Evolutionary conservation across 192 early-diverging fungal genomes (phyloP).

Genomic region (Backusella luteola): DNA sequence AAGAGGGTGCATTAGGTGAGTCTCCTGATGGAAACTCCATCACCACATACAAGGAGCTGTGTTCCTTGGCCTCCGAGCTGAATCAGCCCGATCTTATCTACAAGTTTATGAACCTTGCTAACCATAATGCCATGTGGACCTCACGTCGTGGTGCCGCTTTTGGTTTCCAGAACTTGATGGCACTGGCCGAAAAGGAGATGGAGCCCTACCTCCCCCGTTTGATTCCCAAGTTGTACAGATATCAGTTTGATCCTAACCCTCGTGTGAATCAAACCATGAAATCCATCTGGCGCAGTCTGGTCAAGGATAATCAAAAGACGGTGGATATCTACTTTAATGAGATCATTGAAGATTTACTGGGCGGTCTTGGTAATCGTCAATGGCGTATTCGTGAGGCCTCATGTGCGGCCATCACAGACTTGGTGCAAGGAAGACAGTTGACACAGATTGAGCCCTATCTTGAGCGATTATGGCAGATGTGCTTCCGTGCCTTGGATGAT

Average conservation of each 20-base stretch:
- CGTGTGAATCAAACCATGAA: conserved; percentile 88
- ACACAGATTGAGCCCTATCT: conserved; percentile 73
- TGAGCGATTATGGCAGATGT: conserved; percentile 86
- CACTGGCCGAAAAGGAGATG: conserved; percentile 76
- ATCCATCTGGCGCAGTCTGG: conserved; percentile 82
- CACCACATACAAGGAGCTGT: conserved; percentile 76
- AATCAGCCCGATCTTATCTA: conserved; percentile 93
- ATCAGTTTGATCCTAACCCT: conserved; percentile 88
- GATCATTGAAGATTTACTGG: conserved; percentile 81
- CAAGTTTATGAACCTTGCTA: conserved; percentile 91
- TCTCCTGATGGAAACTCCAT: conserved; percentile 72
- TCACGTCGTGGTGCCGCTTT: conserved; percentile 86
- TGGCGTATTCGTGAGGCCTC: conserved; percentile 90
- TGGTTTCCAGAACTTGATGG: conserved; percentile 81
- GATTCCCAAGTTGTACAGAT: conserved; percentile 84
- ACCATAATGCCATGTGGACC: conserved; percentile 90
- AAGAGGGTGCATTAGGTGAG: conserved; percentile 61
- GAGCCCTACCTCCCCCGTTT: conserved; percentile 75
- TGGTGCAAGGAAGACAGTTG: conserved; percentile 66
- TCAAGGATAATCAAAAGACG: conserved; percentile 65
- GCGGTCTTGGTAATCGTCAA: conserved; percentile 71
- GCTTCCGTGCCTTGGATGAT: conserved; percentile 88
- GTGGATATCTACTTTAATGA: conserved; percentile 74
- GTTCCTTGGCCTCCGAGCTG: conserved; percentile 90
- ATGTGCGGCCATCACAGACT: conserved; percentile 69